These are phyloP conservation scores for Hanseniaspora sp. DNA, from an alignment of 1,139 yeast genomes.

Conservation along the genomic window DNA sequence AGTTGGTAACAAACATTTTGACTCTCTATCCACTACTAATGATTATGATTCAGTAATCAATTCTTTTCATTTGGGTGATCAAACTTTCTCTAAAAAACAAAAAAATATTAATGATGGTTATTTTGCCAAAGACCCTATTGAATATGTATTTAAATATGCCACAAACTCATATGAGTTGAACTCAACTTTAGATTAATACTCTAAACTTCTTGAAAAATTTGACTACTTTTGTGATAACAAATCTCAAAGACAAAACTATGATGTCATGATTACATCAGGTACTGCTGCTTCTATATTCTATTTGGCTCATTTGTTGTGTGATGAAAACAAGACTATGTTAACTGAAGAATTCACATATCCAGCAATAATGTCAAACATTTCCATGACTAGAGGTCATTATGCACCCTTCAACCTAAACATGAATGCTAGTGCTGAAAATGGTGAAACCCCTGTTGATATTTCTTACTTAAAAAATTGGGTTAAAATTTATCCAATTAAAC, in stretches of 20 bases:
- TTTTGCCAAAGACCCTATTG: not conserved
- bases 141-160: not conserved
- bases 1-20: not conserved
- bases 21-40: not conserved
- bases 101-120: not conserved
- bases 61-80: not conserved
- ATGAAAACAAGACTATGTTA: conserved; percentile 42
- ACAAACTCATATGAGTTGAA: not conserved
- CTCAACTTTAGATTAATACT: not conserved
- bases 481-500: conserved; percentile 31
- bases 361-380: conserved; percentile 40
- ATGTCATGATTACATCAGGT: conserved; percentile 3
- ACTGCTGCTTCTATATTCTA: conserved; percentile 6
- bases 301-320: conserved; percentile 7
- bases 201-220: not conserved
- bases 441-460: conserved; percentile 34
- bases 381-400: conserved; percentile 38
- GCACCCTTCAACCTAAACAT: conserved; percentile 43
- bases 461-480: conserved; percentile 54
- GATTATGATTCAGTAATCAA: not conserved
- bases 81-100: not conserved
- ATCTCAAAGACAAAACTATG: conserved; percentile 33
- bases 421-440: conserved; percentile 24
- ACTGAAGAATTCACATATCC: conserved; percentile 56
- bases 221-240: conserved; percentile 26